Percentiles rank a stretch among this genome's conserved stretches.
Evolutionary conservation across 2,329 filamentous ascomycete species (phyloP).

Genomic region (Alternaria sp.): DNA sequence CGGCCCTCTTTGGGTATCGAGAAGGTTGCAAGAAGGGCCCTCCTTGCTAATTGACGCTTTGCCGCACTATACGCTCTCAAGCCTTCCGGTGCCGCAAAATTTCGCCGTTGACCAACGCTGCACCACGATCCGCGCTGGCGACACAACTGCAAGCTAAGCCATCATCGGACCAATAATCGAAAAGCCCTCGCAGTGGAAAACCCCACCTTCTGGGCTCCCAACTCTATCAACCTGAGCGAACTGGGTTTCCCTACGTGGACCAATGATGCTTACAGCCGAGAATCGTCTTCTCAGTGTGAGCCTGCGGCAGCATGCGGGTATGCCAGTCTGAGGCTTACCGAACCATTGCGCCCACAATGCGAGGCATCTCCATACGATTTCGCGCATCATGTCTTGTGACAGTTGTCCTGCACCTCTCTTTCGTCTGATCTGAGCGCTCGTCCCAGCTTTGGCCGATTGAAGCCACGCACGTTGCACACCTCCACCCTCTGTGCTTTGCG

Average conservation of each 20-base stretch:
- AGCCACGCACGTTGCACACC: slow-evolving; percentile 37
- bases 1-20: slow-evolving; percentile 29
- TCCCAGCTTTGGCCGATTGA: slow-evolving; percentile 30
- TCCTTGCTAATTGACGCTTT: slow-evolving; percentile 23
- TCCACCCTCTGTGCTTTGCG: slow-evolving; percentile 33
- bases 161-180: slow-evolving; percentile 35
- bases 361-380: slow-evolving; percentile 30
- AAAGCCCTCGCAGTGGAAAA: slow-evolving; percentile 22
- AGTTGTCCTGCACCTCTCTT: slow-evolving; percentile 35
- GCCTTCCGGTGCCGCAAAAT: slow-evolving; percentile 18
- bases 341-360: slow-evolving; percentile 30
- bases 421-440: slow-evolving; percentile 32
- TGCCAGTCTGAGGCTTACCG: slow-evolving; percentile 42
- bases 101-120: slow-evolving; percentile 31
- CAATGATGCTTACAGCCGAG: slow-evolving; percentile 40
- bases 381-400: slow-evolving; percentile 41
- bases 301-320: slow-evolving; percentile 34
- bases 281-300: slow-evolving; percentile 26
- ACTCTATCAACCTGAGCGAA: slow-evolving; percentile 37
- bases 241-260: slow-evolving; percentile 44
- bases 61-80: slow-evolving; percentile 28
- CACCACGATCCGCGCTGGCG: slow-evolving; percentile 31
- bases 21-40: slow-evolving; percentile 21
- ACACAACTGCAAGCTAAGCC: slow-evolving; percentile 35
- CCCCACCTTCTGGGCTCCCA: slow-evolving; percentile 35